phyloP scores from a whole-genome alignment of 2,329 filamentous ascomycete species.

The Penicillium sp. region DNA sequence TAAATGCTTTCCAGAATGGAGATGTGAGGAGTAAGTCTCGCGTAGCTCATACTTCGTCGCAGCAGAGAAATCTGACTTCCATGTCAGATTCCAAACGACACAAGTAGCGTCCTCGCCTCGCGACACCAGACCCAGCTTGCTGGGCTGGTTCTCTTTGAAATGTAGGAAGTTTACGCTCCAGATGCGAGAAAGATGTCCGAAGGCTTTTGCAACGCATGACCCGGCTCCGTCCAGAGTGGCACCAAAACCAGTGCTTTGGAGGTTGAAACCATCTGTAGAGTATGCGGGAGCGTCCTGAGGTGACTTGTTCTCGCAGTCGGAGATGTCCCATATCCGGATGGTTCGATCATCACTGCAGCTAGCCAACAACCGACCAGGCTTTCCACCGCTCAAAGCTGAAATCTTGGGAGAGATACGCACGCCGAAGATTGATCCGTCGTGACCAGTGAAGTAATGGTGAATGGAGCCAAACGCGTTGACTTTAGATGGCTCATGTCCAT shows the following conservation, averaged over 20 bases:
- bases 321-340: constrained; percentile 80
- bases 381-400: constrained; percentile 32
- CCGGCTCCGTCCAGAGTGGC: constrained; percentile 37
- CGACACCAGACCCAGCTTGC: constrained; percentile 58
- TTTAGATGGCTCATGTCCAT: constrained; percentile 7
- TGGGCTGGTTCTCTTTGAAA: constrained; percentile 17
- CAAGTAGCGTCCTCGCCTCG: constrained; percentile 79
- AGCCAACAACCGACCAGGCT: constrained; percentile 60
- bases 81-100: constrained; percentile 63
- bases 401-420: constrained; percentile 67
- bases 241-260: constrained; percentile 61
- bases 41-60: constrained; percentile 21
- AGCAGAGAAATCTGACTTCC: constrained; percentile 11
- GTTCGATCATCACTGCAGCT: constrained; percentile 96
- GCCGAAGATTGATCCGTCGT: constrained; percentile 92
- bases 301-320: constrained; percentile 43
- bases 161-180: constrained; percentile 72
- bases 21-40: constrained; percentile 53
- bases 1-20: constrained; percentile 83
- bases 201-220: constrained; percentile 62
- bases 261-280: constrained; percentile 33
- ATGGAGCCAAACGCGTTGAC: constrained; percentile 35
- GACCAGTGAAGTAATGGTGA: constrained; percentile 58
- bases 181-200: constrained; percentile 84
- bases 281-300: constrained; percentile 33